Evolutionary conservation across 1,284 basidiomycete species (phyloP), one percentile per base, ranked within the genome.

Genomic region (Taiwanofungus camphoratus): DNA sequence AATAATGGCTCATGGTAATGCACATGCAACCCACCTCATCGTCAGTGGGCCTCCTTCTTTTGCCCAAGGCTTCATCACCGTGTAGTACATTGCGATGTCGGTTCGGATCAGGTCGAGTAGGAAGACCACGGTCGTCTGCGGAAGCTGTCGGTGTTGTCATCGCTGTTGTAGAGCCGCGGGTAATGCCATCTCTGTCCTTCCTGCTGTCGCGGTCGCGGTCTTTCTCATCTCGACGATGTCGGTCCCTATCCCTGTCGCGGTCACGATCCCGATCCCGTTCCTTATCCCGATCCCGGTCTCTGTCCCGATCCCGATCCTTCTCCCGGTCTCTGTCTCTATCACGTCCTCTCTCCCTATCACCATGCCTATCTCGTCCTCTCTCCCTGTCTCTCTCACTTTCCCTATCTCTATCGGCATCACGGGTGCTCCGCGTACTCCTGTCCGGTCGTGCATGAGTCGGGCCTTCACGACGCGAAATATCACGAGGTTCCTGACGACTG

Each of bases 11-110:
- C 35, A 38, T 18, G 46, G 26, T 47, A 42, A 50, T 40, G 16
- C 18, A 26, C 35, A 52, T n/a, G 39, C 8, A 44, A 68, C 80
- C 59, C 59, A 86, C 85, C 54, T 87, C 84, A 46, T 88, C 85
- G 30, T 83, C 81, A 1, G 69, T 57, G 19, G 71, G 65, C 48
- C 85, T 68, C 50, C 81, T 70, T 55, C 85, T 72, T 62, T 87
- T 88, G 32, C 82, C 83, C 24, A 83, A 70, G 5, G 66, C 68
- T 36, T 86, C 74, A 31, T 76, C 85, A 23, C 58, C 59, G 27
- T 59, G 58, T 31, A 62, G 68, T 13, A 62, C 48, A 44, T 64
- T 68, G 9, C 79, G 69, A 57, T 81, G 78, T 81, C 69, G 15
- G 69, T 60, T 23, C 68, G 59, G 7, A 49, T 86, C 84, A 30